Percentiles rank a stretch among this genome's conserved stretches.
These are phyloP conservation scores for Balakata baccata DNA, from an alignment of 345 rosid species.

Conservation along the genomic window DNA sequence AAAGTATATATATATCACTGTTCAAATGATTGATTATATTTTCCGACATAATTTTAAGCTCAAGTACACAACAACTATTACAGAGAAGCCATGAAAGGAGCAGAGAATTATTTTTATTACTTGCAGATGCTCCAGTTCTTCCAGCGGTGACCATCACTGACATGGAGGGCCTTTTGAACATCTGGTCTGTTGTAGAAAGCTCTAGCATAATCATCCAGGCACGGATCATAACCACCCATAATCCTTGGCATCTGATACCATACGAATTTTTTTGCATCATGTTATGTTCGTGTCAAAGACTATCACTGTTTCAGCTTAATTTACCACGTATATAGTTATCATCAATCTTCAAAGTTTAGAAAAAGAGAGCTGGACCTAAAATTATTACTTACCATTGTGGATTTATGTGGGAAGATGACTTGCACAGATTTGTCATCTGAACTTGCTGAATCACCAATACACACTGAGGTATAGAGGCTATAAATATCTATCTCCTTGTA, in stretches of 20 bases:
- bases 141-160: constrained; percentile 52
- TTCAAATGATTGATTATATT: neutral
- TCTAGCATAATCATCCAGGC: constrained; percentile 66
- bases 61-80: too few relatives aligned
- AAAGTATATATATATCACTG: neutral
- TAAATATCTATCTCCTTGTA: constrained; percentile 70
- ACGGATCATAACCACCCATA: constrained; percentile 83
- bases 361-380: neutral
- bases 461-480: constrained; percentile 74
- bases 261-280: neutral
- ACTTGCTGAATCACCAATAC: constrained; percentile 41
- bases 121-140: constrained; percentile 95
- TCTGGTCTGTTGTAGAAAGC: constrained; percentile 71
- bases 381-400: constrained; percentile 44
- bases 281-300: too few relatives aligned
- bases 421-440: constrained; percentile 23
- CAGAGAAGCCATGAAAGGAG: neutral
- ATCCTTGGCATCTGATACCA: constrained; percentile 60
- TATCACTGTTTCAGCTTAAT: too few relatives aligned
- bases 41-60: neutral
- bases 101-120: constrained; percentile 33
- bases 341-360: too few relatives aligned
- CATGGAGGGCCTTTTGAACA: constrained; percentile 86
- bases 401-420: constrained; percentile 37
- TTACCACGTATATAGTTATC: too few relatives aligned